These are phyloP conservation scores for Cyanidium caldarium DNA, from an alignment of 23 red algal genomes.

Conservation along the genomic window DNA sequence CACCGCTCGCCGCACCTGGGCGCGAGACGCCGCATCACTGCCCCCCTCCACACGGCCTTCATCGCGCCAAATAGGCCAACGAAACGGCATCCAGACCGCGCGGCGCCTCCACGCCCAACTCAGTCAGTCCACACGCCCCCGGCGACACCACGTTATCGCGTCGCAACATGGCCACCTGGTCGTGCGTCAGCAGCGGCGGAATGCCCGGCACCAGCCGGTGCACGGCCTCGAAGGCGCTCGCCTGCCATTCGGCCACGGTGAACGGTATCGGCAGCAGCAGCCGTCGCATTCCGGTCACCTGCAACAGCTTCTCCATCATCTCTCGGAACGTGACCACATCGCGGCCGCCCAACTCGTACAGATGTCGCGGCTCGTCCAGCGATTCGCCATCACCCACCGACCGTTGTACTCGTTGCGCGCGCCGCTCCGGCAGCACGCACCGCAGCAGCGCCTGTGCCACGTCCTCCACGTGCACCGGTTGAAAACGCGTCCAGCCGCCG, in stretches of 20 bases:
- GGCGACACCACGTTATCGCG: conserved; percentile 51
- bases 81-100: neutral
- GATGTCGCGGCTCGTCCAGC: neutral
- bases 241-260: conserved; percentile 38
- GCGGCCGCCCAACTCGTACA: conserved; percentile 64
- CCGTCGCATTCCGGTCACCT: conserved; percentile 21
- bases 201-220: conserved; percentile 33
- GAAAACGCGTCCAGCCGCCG: conserved; percentile 44
- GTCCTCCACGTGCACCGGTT: conserved; percentile 78
- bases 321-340: conserved; percentile 51
- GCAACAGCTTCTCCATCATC: conserved; percentile 35
- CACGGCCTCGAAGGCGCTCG: conserved; percentile 20
- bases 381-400: neutral
- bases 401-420: neutral
- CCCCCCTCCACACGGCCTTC: no score
- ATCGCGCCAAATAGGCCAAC: neutral
- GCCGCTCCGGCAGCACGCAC: neutral
- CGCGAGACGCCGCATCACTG: no score
- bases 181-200: conserved; percentile 49
- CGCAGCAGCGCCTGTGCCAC: conserved; percentile 37
- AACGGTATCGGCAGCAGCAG: conserved; percentile 55
- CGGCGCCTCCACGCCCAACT: neutral
- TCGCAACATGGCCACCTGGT: conserved; percentile 60
- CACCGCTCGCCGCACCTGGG: no score
- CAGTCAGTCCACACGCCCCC: conserved; percentile 8